Evolutionary conservation across 1,284 basidiomycete genomes (phyloP).

Genomic region (Pisolithus thermaeus): DNA sequence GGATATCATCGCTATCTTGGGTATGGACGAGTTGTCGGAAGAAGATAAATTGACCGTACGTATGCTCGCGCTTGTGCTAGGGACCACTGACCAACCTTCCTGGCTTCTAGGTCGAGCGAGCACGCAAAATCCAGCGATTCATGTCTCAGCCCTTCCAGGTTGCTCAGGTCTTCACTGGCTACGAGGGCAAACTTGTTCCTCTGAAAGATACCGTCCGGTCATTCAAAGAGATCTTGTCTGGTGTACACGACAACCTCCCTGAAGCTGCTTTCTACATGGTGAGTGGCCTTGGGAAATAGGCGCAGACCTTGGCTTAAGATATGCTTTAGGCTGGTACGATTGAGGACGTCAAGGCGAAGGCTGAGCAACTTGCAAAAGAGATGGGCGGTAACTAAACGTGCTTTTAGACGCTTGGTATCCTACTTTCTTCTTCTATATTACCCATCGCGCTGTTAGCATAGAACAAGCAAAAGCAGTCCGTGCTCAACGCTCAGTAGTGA

Average conservation of each 20-base stretch:
- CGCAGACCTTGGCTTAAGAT: neutral
- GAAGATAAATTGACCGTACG: slow-evolving; percentile 97
- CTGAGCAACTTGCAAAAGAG: slow-evolving; percentile 92
- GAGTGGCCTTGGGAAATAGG: slow-evolving; percentile 11
- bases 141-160: slow-evolving; percentile 99
- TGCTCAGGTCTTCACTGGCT: slow-evolving; percentile 99
- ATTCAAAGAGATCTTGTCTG: slow-evolving; percentile 95
- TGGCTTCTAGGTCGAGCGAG: slow-evolving; percentile 67
- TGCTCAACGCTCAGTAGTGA: neutral
- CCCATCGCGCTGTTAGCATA: slow-evolving; percentile 2
- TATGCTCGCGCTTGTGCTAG: slow-evolving; percentile 5
- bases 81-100: slow-evolving; percentile 6
- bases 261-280: slow-evolving; percentile 95
- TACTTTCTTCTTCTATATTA: slow-evolving; percentile 1
- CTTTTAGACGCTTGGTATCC: slow-evolving; percentile 6
- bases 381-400: slow-evolving; percentile 55
- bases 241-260: slow-evolving; percentile 82
- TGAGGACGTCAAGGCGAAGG: slow-evolving; percentile 94
- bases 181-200: slow-evolving; percentile 92
- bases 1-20: slow-evolving; percentile 93
- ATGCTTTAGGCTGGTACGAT: slow-evolving; percentile 69
- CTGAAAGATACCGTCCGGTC: slow-evolving; percentile 91
- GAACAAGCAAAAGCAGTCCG: slow-evolving; percentile 8
- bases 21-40: slow-evolving; percentile 99
- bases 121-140: slow-evolving; percentile 92